Base-by-base conservation (phyloP, 495 filamentous ascomycete species). In the Aspergillus haitiensis region DNA sequence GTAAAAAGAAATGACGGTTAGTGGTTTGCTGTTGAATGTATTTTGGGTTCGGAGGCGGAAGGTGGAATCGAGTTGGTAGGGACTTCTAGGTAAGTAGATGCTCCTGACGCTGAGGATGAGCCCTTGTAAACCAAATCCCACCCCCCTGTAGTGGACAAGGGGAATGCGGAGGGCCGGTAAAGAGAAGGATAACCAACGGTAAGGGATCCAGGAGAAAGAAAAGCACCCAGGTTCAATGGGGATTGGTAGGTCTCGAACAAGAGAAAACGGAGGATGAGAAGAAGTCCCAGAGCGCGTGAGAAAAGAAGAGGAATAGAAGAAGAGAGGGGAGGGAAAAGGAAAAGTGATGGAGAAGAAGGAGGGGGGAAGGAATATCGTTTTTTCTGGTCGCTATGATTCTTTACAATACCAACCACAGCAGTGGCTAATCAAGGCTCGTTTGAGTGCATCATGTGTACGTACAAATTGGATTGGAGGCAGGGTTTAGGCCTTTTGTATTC, bases 21-120 rank as follows among this genome's bases (percentile, higher is more conserved):
- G 47, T 52, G 56, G 53, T 60, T 61, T 58, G 64, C 64, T 59
- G 60, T 40, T 47, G 40, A 39, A 21, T 60, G 40, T 60, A 40
- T 60, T 59, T 37, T 48, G 58, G 58, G 37, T 40, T 60, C 16
- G 33, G 50, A 47, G 31, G 56, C 33, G 42, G 31, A 34, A 18
- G 47, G 53, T 36, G 40, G n/a, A 15, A 55, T 27, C 12, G 46
- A 53, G 34, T 37, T 33, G 34, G n/a, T 12, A 44, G 32, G 45
- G 7, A 32, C 42, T 16, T 0, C 16, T 13, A 27, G 10, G 6
- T 42, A 31, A 50, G 27, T 50, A 0, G 11, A 50, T 16, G n/a
- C 32, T 45, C 44, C 46, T 47, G 27, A 42, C 47, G 47, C 35
- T 58, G 57, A 39, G 55, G 56, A 59, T 49, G 51, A 53, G 57